phyloP scores from a whole-genome alignment of 2,329 filamentous ascomycete genomes.

The Penicillium concentricum region DNA sequence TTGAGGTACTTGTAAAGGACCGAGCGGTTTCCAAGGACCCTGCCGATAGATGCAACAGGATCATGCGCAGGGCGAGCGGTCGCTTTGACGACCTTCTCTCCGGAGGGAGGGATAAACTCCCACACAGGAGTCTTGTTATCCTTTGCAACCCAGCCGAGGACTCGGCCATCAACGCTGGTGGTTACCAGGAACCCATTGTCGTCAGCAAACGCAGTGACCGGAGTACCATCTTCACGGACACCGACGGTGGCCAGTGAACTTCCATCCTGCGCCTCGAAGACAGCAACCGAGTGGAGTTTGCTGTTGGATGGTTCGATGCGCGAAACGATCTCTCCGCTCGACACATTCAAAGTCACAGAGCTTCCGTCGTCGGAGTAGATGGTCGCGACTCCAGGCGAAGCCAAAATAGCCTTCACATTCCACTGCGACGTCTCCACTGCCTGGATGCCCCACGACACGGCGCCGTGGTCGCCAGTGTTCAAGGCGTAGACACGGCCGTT shows the following conservation, averaged over 20 bases:
- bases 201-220: constrained; percentile 29
- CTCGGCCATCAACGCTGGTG: constrained; percentile 39
- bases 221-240: constrained; percentile 37
- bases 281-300: constrained; percentile 33
- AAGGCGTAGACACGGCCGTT: constrained; percentile 78
- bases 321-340: constrained; percentile 44
- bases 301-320: constrained; percentile 22
- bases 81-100: constrained; percentile 67
- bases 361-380: constrained; percentile 63
- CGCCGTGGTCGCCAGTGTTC: constrained; percentile 71
- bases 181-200: constrained; percentile 42
- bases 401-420: constrained; percentile 66
- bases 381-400: constrained; percentile 59
- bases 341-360: constrained; percentile 52
- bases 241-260: constrained; percentile 28
- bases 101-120: constrained; percentile 67
- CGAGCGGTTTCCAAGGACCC: constrained; percentile 85
- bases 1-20: constrained; percentile 98
- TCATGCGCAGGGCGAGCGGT: constrained; percentile 72
- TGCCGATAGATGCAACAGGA: constrained; percentile 90
- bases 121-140: constrained; percentile 56
- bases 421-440: constrained; percentile 62
- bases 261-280: constrained; percentile 25
- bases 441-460: constrained; percentile 72
- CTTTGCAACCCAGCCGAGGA: constrained; percentile 45